Evolutionary conservation across 2,329 filamentous ascomycete species (phyloP), one percentile per base, ranked within the genome.

Genomic region (Onygenales sp.): DNA sequence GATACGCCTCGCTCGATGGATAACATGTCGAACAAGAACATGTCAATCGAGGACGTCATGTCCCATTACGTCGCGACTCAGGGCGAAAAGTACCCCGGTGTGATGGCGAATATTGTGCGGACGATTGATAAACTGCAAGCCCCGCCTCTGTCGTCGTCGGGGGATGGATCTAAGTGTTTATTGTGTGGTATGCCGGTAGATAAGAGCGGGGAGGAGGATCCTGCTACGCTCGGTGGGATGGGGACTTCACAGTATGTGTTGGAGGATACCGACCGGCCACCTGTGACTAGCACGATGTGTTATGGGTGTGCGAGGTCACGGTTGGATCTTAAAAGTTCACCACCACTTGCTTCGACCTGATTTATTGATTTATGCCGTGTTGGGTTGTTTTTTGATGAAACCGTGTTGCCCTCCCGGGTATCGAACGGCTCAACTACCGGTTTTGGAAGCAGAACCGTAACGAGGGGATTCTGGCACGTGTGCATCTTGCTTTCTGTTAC

Each of bases 71-170:
- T 98, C 63, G 81, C 83, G 59, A 85, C 83, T 42, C 88, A 95
- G 13, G 91, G 95, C 66, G 81, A 83, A 59, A 86, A 86, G 55
- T 96, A 94, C 64, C 88, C 91, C 2, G 88, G 87, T 52, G 89
- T 97, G 53, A 91, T 98, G 59, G 86, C 91, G 34, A 98, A 98
- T 66, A 93, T 98, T 8, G 92, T 96, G 4, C 83, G 89, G 57
- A 98, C 92, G 36, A 85, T 87, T n/a, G 85, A 83, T 50, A 95
- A 94, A 70, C 77, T 97, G 42, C 75, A 83, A 45, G 66, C 74
- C 0, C 61, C 72, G 21, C 61, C 61, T 46, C 59, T 57, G 1
- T 4, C 11, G 3, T 27, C 21, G 4, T 27, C 66, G 6, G 63
- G 62, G 17, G 65, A 58, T 44, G 65, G 63, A 11, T 60, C 60